Evolutionary conservation across 306 rosid genomes (phyloP).

Genomic region (Trifolium subterraneum): DNA sequence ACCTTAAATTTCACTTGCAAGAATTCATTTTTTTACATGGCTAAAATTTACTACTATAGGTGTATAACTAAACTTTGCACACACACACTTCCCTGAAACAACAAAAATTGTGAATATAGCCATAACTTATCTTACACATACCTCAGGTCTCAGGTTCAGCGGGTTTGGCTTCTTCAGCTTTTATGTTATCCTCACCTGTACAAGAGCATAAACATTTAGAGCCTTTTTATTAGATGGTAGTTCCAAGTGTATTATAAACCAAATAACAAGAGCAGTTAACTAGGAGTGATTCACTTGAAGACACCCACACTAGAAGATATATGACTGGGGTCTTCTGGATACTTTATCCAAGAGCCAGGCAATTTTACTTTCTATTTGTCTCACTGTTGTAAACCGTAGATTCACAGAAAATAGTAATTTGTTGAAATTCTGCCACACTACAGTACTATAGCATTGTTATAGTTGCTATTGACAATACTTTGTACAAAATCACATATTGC

Average conservation of each 20-base stretch:
- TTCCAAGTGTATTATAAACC: constrained; percentile 15
- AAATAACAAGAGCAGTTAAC: constrained; percentile 16
- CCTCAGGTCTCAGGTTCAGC: constrained; percentile 69
- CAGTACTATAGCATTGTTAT: background rate
- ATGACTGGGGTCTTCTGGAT: constrained; percentile 22
- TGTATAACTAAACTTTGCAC: constrained; percentile 15
- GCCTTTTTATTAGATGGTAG: background rate
- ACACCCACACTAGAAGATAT: constrained; percentile 1
- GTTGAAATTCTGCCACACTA: background rate
- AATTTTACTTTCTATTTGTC: constrained; percentile 1
- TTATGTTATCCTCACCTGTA: constrained; percentile 83
- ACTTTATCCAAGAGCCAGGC: constrained; percentile 1
- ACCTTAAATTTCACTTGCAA: background rate
- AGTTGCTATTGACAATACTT: background rate
- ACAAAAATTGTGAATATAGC: constrained; percentile 6
- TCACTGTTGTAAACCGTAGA: background rate
- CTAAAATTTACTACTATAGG: background rate
- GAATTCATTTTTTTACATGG: background rate
- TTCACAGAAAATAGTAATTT: background rate
- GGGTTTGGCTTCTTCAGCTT: constrained; percentile 78
- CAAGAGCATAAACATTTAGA: constrained; percentile 29
- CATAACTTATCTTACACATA: constrained; percentile 35
- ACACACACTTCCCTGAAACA: constrained; percentile 7
- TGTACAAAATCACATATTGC: background rate
- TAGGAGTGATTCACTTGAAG: constrained; percentile 7